Evolutionary conservation across 768 basidiomycete species (phyloP).

Genomic region (Termitomyces sp.): DNA sequence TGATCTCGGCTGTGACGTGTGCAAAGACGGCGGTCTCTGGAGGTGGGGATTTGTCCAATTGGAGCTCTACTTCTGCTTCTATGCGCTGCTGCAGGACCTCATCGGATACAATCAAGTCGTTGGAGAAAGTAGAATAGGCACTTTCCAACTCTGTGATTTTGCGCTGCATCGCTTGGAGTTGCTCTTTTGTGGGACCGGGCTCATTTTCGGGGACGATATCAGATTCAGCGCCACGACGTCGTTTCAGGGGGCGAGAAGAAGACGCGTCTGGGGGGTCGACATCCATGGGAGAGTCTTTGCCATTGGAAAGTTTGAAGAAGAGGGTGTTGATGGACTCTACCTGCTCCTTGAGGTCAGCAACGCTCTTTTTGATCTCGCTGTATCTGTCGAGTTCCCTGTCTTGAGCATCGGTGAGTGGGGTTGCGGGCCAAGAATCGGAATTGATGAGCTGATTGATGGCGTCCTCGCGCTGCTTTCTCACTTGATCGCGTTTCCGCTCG

Average conservation of each 20-base stretch:
- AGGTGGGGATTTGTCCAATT: slow-evolving; percentile 5
- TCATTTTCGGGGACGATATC: background rate
- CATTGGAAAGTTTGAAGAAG: slow-evolving; percentile 8
- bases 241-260: slow-evolving; percentile 13
- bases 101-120: slow-evolving; percentile 17
- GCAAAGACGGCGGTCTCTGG: background rate
- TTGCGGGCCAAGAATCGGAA: slow-evolving; percentile 24
- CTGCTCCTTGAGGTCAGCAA: slow-evolving; percentile 17
- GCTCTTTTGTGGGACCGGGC: slow-evolving; percentile 1
- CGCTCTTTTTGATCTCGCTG: slow-evolving; percentile 16
- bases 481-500: slow-evolving; percentile 16
- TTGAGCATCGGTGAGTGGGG: slow-evolving; percentile 14
- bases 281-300: slow-evolving; percentile 3
- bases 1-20: slow-evolving; percentile 11
- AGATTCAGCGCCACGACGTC: slow-evolving; percentile 20
- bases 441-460: slow-evolving; percentile 15
- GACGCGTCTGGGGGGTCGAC: slow-evolving; percentile 8
- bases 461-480: slow-evolving; percentile 13
- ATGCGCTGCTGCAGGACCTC: slow-evolving; percentile 16
- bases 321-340: slow-evolving; percentile 18
- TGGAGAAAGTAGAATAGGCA: slow-evolving; percentile 11
- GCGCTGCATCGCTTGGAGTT: background rate
- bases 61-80: slow-evolving; percentile 14
- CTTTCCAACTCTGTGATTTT: background rate
- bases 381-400: slow-evolving; percentile 15